Percentiles rank a stretch among this genome's conserved stretches.
Evolutionary conservation across 306 rosid genomes (phyloP).

Genomic region (Cucumis hystrix): DNA sequence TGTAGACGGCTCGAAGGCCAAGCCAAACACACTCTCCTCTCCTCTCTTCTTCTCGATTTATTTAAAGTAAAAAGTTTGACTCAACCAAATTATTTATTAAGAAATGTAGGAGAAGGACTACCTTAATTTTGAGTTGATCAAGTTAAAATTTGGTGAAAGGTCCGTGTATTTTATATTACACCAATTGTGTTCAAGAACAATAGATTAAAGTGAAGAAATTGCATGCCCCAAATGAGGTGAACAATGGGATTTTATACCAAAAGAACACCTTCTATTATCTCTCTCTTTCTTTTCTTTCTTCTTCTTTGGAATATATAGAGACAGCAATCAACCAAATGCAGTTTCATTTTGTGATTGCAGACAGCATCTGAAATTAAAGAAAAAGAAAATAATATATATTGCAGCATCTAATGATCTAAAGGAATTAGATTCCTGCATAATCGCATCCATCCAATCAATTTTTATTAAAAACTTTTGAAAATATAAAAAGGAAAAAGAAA

Average conservation of each 20-base stretch:
- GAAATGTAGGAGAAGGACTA: too few relatives aligned
- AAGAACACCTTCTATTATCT: neutral
- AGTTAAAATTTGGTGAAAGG: too few relatives aligned
- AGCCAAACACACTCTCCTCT: too few relatives aligned
- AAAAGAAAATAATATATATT: neutral
- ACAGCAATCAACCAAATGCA: neutral
- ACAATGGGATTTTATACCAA: neutral
- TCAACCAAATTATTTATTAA: too few relatives aligned
- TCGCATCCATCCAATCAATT: neutral
- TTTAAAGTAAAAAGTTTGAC: too few relatives aligned
- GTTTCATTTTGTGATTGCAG: neutral
- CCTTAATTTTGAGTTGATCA: neutral
- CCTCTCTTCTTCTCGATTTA: too few relatives aligned
- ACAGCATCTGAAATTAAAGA: neutral
- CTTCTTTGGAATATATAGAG: neutral
- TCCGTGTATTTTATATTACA: too few relatives aligned
- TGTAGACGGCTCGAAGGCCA: too few relatives aligned
- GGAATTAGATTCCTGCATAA: neutral
- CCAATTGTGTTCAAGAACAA: neutral
- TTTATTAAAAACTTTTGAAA: neutral
- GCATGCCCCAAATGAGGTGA: neutral
- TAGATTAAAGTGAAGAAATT: neutral
- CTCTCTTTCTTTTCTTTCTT: neutral
- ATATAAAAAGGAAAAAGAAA: neutral
- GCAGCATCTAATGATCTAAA: neutral